Base-by-base conservation (phyloP, 495 filamentous ascomycete genomes). In the Usnea hakonensis region DNA sequence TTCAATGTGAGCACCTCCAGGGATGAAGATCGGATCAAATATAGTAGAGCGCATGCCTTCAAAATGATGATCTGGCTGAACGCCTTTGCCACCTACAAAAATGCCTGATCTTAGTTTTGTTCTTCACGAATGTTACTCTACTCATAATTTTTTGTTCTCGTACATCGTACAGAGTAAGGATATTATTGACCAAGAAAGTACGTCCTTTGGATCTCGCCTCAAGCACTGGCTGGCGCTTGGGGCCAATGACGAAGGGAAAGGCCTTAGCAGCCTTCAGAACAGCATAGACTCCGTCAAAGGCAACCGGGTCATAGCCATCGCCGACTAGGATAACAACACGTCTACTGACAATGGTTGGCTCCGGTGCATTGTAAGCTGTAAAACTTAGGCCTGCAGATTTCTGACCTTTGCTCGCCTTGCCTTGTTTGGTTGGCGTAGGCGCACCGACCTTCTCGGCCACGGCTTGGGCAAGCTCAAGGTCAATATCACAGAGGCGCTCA, bases 11-110 rank as follows among this genome's bases (percentile, higher is more conserved):
- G 79, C 77, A 0, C 90, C 90, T 21, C 90, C 89, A 21, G 90
- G 89, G 23, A 95, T 77, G 69, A 91, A 92, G 35, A 90, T 70
- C 1, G 90, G 85, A 69, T 96, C 92, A 65, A 95, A 93, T 75
- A 95, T 82, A 5, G 90, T 95, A 5, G 85, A 90, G 41, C 90
- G 86, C 84, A 87, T 84, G 6, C 87, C 90, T 57, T 90, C 84
- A 62, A 94, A 83, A 68, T 92, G 87, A 68, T 95, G 90, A 64
- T 94, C 88, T 0, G 92, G 85, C 35, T 79, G 74, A 1, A 89
- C 76, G 19, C 82, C 85, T 53, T 81, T 76, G 64, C 77, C 75
- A 11, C 38, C 38, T 41, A 19, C 38, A 41, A 41, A 17, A 41
- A 41, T 0, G 16, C 16, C 38, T 5, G 38, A 19, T 14, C 19